Percentiles rank a stretch among this genome's conserved stretches.
These are phyloP conservation scores for Citrullus colocynthis DNA, from an alignment of 306 rosid genomes.

Conservation along the genomic window DNA sequence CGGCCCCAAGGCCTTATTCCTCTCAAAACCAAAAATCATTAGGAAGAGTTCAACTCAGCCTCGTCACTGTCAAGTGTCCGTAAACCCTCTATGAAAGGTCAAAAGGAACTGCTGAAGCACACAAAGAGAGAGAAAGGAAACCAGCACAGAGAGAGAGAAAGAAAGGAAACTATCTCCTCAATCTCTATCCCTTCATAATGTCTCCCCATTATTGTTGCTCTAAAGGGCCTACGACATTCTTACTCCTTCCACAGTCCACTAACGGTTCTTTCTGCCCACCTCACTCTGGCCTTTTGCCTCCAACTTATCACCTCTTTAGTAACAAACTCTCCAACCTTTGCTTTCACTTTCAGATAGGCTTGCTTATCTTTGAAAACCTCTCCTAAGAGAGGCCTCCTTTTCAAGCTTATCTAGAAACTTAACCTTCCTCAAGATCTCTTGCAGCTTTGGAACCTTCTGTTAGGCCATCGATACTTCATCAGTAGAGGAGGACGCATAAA, in stretches of 20 bases:
- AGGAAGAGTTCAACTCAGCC: too few species aligned
- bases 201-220: neutral
- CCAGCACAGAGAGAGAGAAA: too few species aligned
- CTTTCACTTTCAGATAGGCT: neutral
- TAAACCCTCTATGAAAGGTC: too few species aligned
- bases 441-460: neutral
- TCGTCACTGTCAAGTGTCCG: too few species aligned
- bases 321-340: neutral
- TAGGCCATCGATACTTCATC: too few species aligned
- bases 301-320: neutral
- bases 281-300: neutral
- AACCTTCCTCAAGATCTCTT: neutral
- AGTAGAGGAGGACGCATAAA: too few species aligned
- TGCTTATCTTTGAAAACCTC: neutral
- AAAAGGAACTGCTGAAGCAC: too few species aligned
- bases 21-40: too few species aligned
- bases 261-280: neutral
- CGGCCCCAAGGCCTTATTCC: too few species aligned
- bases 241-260: neutral
- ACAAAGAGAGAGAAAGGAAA: too few species aligned
- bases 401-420: neutral
- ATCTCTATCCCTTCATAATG: neutral
- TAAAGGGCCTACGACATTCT: neutral
- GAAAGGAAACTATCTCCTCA: too few species aligned
- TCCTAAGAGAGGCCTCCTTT: neutral